These are phyloP conservation scores for Barnettozyma vustinii DNA, from an alignment of 805 yeast species.

Conservation along the genomic window DNA sequence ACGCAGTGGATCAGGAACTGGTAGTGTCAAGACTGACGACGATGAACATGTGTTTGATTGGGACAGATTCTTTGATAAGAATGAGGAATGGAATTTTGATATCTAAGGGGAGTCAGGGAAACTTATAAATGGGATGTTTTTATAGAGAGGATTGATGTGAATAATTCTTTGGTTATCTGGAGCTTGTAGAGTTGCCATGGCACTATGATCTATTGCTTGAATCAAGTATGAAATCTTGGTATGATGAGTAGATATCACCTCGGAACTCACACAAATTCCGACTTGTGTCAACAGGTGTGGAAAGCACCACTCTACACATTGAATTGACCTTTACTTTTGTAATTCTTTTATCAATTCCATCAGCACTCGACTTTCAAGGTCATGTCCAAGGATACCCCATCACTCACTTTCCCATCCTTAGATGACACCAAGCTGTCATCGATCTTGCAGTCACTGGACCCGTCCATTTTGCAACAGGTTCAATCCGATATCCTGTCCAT, in stretches of 20 bases:
- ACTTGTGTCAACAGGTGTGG: background rate
- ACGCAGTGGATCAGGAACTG: constrained; percentile 4
- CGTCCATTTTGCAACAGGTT: constrained; percentile 4
- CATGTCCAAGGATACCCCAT: background rate
- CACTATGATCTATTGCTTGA: background rate
- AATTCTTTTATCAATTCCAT: too few relatives aligned
- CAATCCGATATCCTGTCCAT: constrained; percentile 4
- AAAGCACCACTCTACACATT: too few relatives aligned
- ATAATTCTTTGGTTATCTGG: too few relatives aligned
- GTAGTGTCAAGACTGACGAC: constrained; percentile 12
- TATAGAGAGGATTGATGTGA: background rate
- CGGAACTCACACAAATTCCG: too few relatives aligned
- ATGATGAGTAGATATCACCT: too few relatives aligned
- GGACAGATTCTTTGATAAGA: constrained; percentile 24
- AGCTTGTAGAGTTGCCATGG: too few relatives aligned
- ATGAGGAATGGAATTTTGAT: constrained; percentile 13
- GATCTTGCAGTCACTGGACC: constrained; percentile 5
- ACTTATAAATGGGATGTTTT: too few relatives aligned
- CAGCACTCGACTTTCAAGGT: background rate
- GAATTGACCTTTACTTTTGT: too few relatives aligned
- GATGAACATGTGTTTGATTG: constrained; percentile 23
- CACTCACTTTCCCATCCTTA: constrained; percentile 7
- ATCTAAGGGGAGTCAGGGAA: background rate
- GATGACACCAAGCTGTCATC: constrained; percentile 11
- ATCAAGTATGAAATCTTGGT: too few relatives aligned